Conservation (phyloP, 2,329 filamentous ascomycete species). For the Fonsecaea pugnacius region DNA sequence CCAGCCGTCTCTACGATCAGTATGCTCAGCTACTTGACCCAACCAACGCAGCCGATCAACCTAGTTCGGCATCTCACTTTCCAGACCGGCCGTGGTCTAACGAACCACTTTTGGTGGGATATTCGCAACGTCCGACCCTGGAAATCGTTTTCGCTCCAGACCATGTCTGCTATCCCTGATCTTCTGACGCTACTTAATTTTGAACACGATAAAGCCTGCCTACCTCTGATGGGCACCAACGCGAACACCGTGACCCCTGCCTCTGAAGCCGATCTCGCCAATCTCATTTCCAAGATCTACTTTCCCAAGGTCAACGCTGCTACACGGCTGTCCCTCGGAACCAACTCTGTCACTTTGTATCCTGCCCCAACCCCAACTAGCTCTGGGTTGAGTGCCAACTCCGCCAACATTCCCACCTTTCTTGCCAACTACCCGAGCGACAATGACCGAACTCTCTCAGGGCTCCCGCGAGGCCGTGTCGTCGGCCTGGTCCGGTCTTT, state of each 20-base stretch:
- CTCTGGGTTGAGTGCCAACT: slow-evolving; percentile 43
- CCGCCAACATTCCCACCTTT: slow-evolving; percentile 55
- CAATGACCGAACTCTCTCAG: slow-evolving; percentile 53
- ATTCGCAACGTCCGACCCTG: slow-evolving; percentile 83
- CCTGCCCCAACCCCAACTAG: slow-evolving; percentile 43
- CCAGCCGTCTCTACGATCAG: slow-evolving; percentile 61
- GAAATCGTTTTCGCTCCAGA: slow-evolving; percentile 74
- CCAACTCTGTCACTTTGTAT: slow-evolving; percentile 59
- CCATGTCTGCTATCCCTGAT: slow-evolving; percentile 73
- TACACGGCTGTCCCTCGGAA: slow-evolving; percentile 73
- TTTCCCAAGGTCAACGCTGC: slow-evolving; percentile 86
- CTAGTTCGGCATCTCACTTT: slow-evolving; percentile 79
- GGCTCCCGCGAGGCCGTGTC: slow-evolving; percentile 64
- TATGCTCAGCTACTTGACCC: slow-evolving; percentile 76
- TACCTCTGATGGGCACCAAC: slow-evolving; percentile 55
- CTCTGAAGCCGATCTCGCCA: slow-evolving; percentile 75
- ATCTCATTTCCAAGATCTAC: slow-evolving; percentile 77
- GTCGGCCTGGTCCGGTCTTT: slow-evolving; percentile 89
- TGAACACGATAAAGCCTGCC: slow-evolving; percentile 64
- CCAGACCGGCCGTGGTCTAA: slow-evolving; percentile 65
- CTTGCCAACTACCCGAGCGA: slow-evolving; percentile 60
- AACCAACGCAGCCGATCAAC: slow-evolving; percentile 78
- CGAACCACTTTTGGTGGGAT: slow-evolving; percentile 95
- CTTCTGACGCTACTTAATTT: slow-evolving; percentile 74
- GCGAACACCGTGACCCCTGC: slow-evolving; percentile 69